Base-by-base conservation (phyloP, 2,329 filamentous ascomycete species). In the Pseudonectria foliicola region DNA sequence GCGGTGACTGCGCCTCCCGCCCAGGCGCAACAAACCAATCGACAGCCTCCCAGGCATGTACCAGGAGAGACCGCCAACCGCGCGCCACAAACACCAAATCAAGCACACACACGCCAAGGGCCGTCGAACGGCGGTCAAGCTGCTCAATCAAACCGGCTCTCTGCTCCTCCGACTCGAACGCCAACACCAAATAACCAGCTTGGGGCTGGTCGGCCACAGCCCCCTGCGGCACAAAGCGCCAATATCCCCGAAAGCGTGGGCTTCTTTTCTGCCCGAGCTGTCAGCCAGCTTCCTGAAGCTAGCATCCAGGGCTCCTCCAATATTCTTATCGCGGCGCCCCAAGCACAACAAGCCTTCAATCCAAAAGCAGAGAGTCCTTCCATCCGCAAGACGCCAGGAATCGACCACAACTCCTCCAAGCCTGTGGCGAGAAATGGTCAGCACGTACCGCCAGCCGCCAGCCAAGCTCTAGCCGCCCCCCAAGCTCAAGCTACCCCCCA, bases 361-460 rank as follows among this genome's bases (percentile, higher is more conserved):
- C 83, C 82, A 3, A 79, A 79, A 38, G 71, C 78, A 6, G 82
- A 89, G 50, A 86, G 81, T 42, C 88, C 89, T 0, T 92, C 88
- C 1, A 88, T 95, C 53, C 77, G 86, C 42, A 89, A 90, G 55
- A 95, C 90, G 1, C 83, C 84, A 0, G 89, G 89, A 3, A 74
- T 95, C 26, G 87, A 95, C 52, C 86, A 93, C 53, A 78, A 66
- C 14, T 81, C 77, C 33, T 89, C 84, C 4, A 80, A 82, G 34
- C 86, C 88, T 0, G 64, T 95, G 2, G 73, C 71, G 4, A 74
- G 71, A 42, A 70, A 67, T 29, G 63, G 69, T 0, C 66, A 73
- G 43, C 73, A 79, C 38, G 63, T 77, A 1, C 55, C 68, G 1
- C 66, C 70, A 2, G 30, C 52, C n/a, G 51, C 37, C 43, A 55